phyloP scores from a whole-genome alignment of 2,329 filamentous ascomycete genomes.

The Lachnellula suecica region DNA sequence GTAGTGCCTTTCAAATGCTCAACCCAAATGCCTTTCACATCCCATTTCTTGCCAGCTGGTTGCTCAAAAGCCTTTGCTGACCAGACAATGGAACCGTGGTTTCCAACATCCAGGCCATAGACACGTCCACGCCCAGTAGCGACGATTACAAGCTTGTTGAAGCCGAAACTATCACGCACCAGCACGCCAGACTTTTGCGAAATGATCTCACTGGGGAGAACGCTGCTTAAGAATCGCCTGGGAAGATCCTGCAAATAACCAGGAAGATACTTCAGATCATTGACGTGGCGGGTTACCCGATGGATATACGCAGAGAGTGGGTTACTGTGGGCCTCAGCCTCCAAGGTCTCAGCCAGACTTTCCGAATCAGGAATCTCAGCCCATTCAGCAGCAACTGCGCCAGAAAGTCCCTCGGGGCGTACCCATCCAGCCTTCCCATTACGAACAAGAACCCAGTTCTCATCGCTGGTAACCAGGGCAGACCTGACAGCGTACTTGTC shows the following conservation, averaged over 20 bases:
- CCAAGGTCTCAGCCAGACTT: constrained; percentile 74
- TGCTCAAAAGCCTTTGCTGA: constrained; percentile 63
- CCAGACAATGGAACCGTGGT: constrained; percentile 76
- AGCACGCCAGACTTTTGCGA: constrained; percentile 45
- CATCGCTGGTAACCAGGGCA: constrained; percentile 64
- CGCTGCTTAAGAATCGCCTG: constrained; percentile 61
- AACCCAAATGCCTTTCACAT: constrained; percentile 66
- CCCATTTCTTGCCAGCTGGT: constrained; percentile 55
- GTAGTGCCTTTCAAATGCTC: constrained; percentile 52
- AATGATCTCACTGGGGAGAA: constrained; percentile 52
- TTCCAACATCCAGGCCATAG: constrained; percentile 76
- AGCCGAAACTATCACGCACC: constrained; percentile 77
- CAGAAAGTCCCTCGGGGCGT: constrained; percentile 79
- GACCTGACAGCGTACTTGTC: constrained; percentile 75
- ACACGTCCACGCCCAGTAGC: constrained; percentile 78
- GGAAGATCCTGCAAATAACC: constrained; percentile 71
- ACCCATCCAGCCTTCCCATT: constrained; percentile 82
- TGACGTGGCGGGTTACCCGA: constrained; percentile 76
- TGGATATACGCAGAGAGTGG: constrained; percentile 81
- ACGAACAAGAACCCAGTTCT: constrained; percentile 80
- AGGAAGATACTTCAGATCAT: constrained; percentile 76
- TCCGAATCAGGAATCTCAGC: constrained; percentile 74
- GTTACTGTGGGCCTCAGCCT: constrained; percentile 83
- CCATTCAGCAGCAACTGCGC: constrained; percentile 76
- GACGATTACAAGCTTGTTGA: constrained; percentile 80